phyloP scores from a whole-genome alignment of 73 alveolate genomes.

The Paramecium caudatum region DNA sequence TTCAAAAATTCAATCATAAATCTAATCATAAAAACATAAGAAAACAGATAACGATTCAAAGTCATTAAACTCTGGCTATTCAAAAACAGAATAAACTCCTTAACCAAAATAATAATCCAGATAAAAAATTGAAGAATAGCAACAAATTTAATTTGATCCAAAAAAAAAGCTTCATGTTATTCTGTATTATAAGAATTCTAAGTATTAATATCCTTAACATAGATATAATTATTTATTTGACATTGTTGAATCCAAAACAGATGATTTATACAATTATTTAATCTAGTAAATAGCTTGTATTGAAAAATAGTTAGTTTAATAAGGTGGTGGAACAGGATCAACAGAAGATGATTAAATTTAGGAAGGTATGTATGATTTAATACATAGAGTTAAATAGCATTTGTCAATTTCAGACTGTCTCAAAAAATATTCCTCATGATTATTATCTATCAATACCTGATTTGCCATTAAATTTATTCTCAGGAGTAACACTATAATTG shows the following conservation, averaged over 20 bases:
- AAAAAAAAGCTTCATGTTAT: slow-evolving; percentile 15
- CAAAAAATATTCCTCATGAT: slow-evolving; percentile 61
- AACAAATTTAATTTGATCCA: background rate
- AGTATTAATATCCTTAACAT: background rate
- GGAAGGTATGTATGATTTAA: slow-evolving; percentile 1
- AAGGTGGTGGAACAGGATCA: slow-evolving; percentile 55
- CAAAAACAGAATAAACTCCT: slow-evolving; percentile 36
- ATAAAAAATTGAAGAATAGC: background rate
- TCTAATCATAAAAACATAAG: background rate
- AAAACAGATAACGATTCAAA: slow-evolving; percentile 6
- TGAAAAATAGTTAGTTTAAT: background rate
- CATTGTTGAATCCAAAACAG: background rate
- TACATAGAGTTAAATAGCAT: slow-evolving; percentile 47
- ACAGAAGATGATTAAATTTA: slow-evolving; percentile 42
- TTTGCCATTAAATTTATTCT: background rate
- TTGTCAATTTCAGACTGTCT: slow-evolving; percentile 41
- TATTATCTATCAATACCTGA: slow-evolving; percentile 25
- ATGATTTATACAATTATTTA: slow-evolving; percentile 39
- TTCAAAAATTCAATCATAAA: background rate
- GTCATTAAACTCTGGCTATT: slow-evolving; percentile 1
- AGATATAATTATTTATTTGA: slow-evolving; percentile 58
- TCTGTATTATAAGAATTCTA: background rate
- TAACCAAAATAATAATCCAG: background rate
- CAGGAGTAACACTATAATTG: slow-evolving; percentile 46
- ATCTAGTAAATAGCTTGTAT: slow-evolving; percentile 45